Conservation (phyloP, 257 asterid genomes). For the Nicotiana tomentosiformis region DNA sequence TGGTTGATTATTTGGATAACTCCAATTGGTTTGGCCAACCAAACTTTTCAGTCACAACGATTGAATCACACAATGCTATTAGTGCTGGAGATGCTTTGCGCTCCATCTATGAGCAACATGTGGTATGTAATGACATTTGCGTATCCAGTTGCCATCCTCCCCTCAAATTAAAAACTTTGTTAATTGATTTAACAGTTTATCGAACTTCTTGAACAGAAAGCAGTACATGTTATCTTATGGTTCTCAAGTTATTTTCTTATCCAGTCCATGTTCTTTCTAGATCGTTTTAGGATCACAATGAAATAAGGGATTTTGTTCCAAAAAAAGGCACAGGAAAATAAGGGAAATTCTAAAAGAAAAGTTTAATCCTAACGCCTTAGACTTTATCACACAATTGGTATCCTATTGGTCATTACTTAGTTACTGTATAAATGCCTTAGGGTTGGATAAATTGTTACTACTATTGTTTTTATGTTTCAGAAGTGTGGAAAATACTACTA, state of each 20-base stretch:
- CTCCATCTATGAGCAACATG: constrained; percentile 67
- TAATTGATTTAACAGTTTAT: neutral
- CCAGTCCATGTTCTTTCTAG: neutral
- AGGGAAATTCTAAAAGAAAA: no score
- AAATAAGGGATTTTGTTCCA: neutral
- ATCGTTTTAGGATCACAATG: neutral
- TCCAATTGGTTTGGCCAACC: constrained; percentile 76
- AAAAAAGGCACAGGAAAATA: neutral
- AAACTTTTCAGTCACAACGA: constrained; percentile 58
- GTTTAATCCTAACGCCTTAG: neutral
- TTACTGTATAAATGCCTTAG: neutral
- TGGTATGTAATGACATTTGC: constrained; percentile 44
- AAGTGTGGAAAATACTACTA: neutral
- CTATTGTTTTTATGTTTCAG: neutral
- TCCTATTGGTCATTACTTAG: neutral
- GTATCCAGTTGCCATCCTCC: neutral
- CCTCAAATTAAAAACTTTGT: neutral
- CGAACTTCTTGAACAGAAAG: neutral
- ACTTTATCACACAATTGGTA: neutral
- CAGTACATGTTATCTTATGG: neutral
- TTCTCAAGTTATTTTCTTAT: neutral
- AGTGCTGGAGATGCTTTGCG: constrained; percentile 97
- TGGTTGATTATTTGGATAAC: constrained; percentile 58
- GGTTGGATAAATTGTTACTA: neutral
- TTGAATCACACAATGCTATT: constrained; percentile 73